These are phyloP conservation scores for Ceratocystis huliohia DNA, from an alignment of 2,329 filamentous ascomycete genomes.

Conservation along the genomic window DNA sequence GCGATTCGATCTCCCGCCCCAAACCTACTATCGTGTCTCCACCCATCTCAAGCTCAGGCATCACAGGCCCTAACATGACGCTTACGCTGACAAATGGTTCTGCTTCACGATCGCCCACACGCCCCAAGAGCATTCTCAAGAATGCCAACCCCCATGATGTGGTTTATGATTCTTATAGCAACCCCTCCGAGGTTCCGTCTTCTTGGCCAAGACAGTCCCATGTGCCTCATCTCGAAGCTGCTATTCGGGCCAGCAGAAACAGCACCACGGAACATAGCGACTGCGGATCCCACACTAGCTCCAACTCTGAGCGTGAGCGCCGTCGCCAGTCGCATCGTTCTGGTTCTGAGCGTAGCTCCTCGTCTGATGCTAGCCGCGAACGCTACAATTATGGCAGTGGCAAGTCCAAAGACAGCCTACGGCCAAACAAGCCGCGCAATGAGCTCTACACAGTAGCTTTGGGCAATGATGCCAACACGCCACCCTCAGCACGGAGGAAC, in stretches of 20 bases:
- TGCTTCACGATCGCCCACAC: conserved; percentile 10
- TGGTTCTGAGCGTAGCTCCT: conserved; percentile 11
- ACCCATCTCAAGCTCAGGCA: conserved; percentile 7
- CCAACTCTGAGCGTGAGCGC: conserved; percentile 10
- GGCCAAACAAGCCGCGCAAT: conserved; percentile 11
- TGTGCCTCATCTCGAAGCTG: conserved; percentile 2
- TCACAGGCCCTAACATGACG: neutral
- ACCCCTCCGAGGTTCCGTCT: conserved; percentile 33
- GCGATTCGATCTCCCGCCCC: neutral
- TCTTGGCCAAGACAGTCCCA: conserved; percentile 26
- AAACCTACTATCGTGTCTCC: conserved; percentile 16
- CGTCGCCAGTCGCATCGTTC: conserved; percentile 15
- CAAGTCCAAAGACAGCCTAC: neutral
- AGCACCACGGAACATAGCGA: conserved; percentile 23
- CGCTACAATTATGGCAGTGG: conserved; percentile 25
- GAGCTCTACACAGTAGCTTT: conserved; percentile 23
- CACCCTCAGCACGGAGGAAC: conserved; percentile 16
- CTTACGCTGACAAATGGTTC: neutral
- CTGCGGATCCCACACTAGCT: conserved; percentile 14
- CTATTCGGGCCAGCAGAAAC: conserved; percentile 18
- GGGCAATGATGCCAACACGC: conserved; percentile 11
- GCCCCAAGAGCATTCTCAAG: conserved; percentile 48
- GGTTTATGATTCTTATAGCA: conserved; percentile 37
- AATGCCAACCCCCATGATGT: conserved; percentile 47
- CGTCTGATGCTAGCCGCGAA: conserved; percentile 24